Base-by-base conservation (phyloP, 805 yeast species). In the Debaryomyces prosopidis region DNA sequence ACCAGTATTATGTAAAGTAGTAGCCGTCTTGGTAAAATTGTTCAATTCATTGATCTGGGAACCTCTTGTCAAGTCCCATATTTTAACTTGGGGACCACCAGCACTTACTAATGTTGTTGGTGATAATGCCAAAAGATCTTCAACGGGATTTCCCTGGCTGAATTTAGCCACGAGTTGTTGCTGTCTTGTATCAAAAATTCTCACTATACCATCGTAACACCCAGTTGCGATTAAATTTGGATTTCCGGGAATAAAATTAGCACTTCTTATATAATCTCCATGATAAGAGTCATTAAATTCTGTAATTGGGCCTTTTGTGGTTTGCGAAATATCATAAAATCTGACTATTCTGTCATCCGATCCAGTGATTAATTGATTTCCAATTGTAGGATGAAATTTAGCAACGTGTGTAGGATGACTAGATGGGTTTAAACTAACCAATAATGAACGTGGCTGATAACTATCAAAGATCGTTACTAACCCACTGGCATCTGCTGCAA, bases 401-500 rank as follows among this genome's bases (percentile, higher is more conserved):
- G 97, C 90, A 15, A 92, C 96, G 61, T 89, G 97, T 0, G 95
- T 86, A 11, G 98, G 92, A 64, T 89, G 91, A 4, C 85, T 69
- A 0, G 95, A 84, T 5, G 97, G 96, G 45, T 82, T 80, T 40
- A 94, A 74, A 17, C 94, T 82, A 31, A 92, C 87, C 45, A 92
- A 73, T 17, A 90, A 71, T 17, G 89, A 82, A 54, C 96, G 75
- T 36, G 96, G 90, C 53, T 81, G 85, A 45, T 79, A 73, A 27
- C 96, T 83, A 64, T 94, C 97, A 60, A 87, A 92, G 8, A 91
- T 84, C 51, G 95, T 95, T 11, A 94, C 96, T 45, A 89, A 64
- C 15, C 99, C 99, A 3, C 94, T 82, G 11, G 96, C 96, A 69
- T 94, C 99, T 57, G 96, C 95, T 4, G 97, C 97, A 16, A 87